A percentile compares a stretch with the other conserved stretches of the same genome.
Conservation (phyloP, 2,329 filamentous ascomycete species). For the Fusarium sp. region DNA sequence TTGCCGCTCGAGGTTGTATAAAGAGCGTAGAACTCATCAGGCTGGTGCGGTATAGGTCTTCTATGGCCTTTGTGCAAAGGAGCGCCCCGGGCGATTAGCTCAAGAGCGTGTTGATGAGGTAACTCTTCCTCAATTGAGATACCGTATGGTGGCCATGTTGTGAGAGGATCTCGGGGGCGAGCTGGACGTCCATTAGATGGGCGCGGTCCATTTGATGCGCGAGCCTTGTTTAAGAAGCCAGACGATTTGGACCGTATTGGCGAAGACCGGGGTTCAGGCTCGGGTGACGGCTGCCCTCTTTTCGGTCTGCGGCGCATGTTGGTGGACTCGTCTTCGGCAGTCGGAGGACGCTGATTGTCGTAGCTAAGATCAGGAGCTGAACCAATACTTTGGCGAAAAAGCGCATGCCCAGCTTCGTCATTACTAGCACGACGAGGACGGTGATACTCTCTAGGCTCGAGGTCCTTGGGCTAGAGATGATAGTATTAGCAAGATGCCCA, state of each 20-base stretch:
- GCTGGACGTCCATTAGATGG: constrained; percentile 35
- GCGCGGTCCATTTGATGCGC: constrained; percentile 33
- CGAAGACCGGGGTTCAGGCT: constrained; percentile 35
- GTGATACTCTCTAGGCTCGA: constrained; percentile 40
- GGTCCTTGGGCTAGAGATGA: constrained; percentile 28
- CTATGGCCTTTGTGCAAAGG: constrained; percentile 69
- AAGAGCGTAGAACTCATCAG: constrained; percentile 68
- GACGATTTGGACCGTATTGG: constrained; percentile 36
- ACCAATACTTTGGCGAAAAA: constrained; percentile 50
- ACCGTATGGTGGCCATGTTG: constrained; percentile 70
- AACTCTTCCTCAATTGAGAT: constrained; percentile 64
- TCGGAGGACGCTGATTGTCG: constrained; percentile 36
- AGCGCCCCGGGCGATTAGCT: constrained; percentile 70
- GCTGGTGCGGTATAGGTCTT: constrained; percentile 66
- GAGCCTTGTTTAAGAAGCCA: constrained; percentile 31
- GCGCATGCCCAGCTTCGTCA: constrained; percentile 20
- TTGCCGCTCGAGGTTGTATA: constrained; percentile 65
- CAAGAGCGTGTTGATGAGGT: constrained; percentile 66
- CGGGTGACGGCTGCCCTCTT: constrained; percentile 54
- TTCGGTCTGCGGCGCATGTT: constrained; percentile 58
- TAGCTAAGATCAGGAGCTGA: constrained; percentile 53
- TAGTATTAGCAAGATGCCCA: constrained; percentile 21
- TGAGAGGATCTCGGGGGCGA: constrained; percentile 54
- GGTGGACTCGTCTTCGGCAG: constrained; percentile 38
- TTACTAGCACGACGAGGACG: constrained; percentile 41